Evolutionary conservation across 257 asterid species (phyloP).

Genomic region (Primulina eburnea): DNA sequence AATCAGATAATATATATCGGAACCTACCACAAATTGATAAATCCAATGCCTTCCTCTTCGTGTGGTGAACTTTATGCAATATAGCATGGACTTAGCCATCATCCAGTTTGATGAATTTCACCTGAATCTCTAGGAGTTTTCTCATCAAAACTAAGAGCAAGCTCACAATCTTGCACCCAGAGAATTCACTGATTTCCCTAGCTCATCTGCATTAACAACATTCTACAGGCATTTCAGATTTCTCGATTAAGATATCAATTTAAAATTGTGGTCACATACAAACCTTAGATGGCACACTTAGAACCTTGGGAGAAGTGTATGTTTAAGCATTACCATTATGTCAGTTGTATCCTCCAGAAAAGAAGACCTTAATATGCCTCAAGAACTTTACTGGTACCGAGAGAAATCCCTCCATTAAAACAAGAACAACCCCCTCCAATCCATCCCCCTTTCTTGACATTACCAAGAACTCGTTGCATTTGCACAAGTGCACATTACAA

Average conservation of each 20-base stretch:
- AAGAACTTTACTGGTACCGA: not conserved
- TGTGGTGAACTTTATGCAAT: not conserved
- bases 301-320: no score
- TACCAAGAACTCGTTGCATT: not conserved
- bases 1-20: not conserved
- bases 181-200: not conserved
- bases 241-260: not conserved
- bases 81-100: not conserved
- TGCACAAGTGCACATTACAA: not conserved
- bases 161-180: not conserved
- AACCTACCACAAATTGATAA: not conserved
- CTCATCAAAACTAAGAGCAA: not conserved
- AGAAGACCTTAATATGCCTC: not conserved
- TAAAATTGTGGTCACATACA: not conserved
- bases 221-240: not conserved
- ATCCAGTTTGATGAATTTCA: not conserved
- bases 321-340: no score
- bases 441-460: not conserved
- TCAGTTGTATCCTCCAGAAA: not conserved
- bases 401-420: not conserved
- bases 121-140: not conserved
- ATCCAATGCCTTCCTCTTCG: no score
- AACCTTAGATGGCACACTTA: not conserved
- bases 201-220: not conserved
- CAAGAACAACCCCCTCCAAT: not conserved